phyloP scores from a whole-genome alignment of 2,329 filamentous ascomycete genomes.

The Phialophora macrospora region DNA sequence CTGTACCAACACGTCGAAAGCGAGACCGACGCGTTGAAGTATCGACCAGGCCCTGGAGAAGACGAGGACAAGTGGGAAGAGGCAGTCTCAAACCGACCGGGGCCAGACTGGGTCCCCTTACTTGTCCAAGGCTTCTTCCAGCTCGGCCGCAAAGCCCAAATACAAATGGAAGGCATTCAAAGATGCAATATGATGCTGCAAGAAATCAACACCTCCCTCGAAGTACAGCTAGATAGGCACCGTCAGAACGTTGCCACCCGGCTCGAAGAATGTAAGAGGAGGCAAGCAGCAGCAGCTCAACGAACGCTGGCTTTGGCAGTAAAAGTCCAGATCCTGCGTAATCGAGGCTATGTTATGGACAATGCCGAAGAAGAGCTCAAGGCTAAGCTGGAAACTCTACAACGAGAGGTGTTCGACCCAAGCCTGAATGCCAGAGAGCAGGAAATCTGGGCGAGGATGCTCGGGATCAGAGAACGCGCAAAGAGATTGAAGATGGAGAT shows the following conservation, averaged over 20 bases:
- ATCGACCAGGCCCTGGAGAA: slow-evolving; percentile 61
- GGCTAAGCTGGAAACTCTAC: slow-evolving; percentile 63
- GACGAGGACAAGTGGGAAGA: slow-evolving; percentile 69
- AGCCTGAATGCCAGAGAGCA: slow-evolving; percentile 64
- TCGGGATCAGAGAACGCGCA: slow-evolving; percentile 64
- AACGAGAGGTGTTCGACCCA: slow-evolving; percentile 65
- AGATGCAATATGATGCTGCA: slow-evolving; percentile 64
- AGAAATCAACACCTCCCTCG: slow-evolving; percentile 68
- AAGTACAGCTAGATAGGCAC: slow-evolving; percentile 63
- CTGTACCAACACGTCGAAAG: slow-evolving; percentile 65
- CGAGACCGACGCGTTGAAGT: slow-evolving; percentile 65
- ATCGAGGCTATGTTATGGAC: slow-evolving; percentile 69
- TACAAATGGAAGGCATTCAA: slow-evolving; percentile 62
- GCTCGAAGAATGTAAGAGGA: slow-evolving; percentile 63
- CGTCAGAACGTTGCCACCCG: slow-evolving; percentile 64
- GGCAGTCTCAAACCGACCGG: slow-evolving; percentile 64
- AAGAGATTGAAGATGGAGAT: slow-evolving; percentile 64
- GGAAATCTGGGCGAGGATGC: slow-evolving; percentile 71
- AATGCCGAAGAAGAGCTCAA: slow-evolving; percentile 66
- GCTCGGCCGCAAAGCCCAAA: slow-evolving; percentile 62
- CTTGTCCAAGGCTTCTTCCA: slow-evolving; percentile 65
- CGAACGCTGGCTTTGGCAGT: slow-evolving; percentile 65
- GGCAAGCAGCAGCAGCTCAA: slow-evolving; percentile 64
- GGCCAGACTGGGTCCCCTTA: slow-evolving; percentile 63
- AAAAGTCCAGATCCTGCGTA: slow-evolving; percentile 67